Evolutionary conservation across 2,329 filamentous ascomycete genomes (phyloP), one percentile per base, ranked within the genome.

Genomic region (Aspergillus quadrilineatus): DNA sequence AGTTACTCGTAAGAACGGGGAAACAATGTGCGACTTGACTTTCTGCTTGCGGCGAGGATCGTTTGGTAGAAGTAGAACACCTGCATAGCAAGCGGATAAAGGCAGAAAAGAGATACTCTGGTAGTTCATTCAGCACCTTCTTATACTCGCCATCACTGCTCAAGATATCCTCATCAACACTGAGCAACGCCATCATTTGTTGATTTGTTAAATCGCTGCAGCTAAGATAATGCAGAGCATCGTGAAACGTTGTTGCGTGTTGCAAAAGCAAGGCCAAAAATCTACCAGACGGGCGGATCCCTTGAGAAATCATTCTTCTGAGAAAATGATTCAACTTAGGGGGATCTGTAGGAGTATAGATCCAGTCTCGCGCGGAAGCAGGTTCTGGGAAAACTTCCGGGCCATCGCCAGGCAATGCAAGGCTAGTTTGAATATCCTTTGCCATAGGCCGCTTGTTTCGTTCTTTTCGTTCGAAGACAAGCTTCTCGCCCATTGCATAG

Each of bases 401-500:
- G 22, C 75, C 75, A 67, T 87, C 85, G 15, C 85, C 85, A 6
- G 85, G 81, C 4, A 83, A 63, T 15, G 69, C 64, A 44, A 63
- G 60, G 44, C 63, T 67, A n/a, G 45, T 46, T 26, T 62, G 50
- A 36, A 15, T 46, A 60, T 7, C 61, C 39, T 17, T 53, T 53
- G 43, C 63, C 57, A 22, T 62, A 60, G n/a, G 66, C 59, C 62
- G 34, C 34, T 37, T 14, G 34, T 10, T 14, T 37, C 12, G 34
- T 37, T 37, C 12, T 14, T 67, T 57, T 52, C 64, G 55, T 60
- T 74, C 67, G 57, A 75, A 73, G 8, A 80, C 69, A 14, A 87
- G 67, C 61, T 85, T 86, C 57, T 80, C 76, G 28, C 83, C 78
- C 77, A 87, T 85, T 36, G 80, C 82, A 51, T 78, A 70, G 58